phyloP scores from a whole-genome alignment of 2,329 filamentous ascomycete species.

The Aspergillus caelatus region DNA sequence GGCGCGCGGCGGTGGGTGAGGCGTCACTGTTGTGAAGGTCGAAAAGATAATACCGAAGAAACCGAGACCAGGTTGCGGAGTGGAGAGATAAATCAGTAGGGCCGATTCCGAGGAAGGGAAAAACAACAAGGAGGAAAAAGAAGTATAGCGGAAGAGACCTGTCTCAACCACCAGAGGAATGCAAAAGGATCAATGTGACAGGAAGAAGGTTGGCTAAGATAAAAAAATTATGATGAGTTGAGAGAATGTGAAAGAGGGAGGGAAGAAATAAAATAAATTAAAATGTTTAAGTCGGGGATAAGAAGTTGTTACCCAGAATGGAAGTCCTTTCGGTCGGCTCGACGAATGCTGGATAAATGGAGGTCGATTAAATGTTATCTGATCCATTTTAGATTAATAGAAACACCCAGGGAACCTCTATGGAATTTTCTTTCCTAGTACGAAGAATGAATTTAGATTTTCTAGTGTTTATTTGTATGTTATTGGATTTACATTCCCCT shows the following conservation, averaged over 20 bases:
- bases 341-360: too few relatives aligned
- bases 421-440: too few relatives aligned
- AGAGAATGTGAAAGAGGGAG: not conserved
- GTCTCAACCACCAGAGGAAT: slow-evolving; percentile 5
- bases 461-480: too few relatives aligned
- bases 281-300: slow-evolving; percentile 1
- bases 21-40: slow-evolving; percentile 11
- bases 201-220: not conserved
- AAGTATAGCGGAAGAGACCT: slow-evolving; percentile 9
- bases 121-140: slow-evolving; percentile 2
- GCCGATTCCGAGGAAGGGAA: slow-evolving; percentile 6
- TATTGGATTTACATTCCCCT: too few relatives aligned
- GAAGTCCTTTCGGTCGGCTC: slow-evolving; percentile 3
- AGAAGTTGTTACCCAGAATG: slow-evolving; percentile 1
- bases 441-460: too few relatives aligned
- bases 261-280: slow-evolving; percentile 11
- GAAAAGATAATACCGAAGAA: slow-evolving; percentile 16
- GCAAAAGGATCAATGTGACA: not conserved
- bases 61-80: slow-evolving; percentile 19
- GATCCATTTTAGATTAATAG: not conserved
- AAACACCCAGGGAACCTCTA: not conserved
- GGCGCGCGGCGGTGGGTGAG: slow-evolving; percentile 10
- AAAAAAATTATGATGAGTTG: not conserved
- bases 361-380: not conserved
- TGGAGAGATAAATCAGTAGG: slow-evolving; percentile 10